Evolutionary conservation across 2,329 filamentous ascomycete species (phyloP), one percentile per base, ranked within the genome.

Genomic region (Leptographium flavum): DNA sequence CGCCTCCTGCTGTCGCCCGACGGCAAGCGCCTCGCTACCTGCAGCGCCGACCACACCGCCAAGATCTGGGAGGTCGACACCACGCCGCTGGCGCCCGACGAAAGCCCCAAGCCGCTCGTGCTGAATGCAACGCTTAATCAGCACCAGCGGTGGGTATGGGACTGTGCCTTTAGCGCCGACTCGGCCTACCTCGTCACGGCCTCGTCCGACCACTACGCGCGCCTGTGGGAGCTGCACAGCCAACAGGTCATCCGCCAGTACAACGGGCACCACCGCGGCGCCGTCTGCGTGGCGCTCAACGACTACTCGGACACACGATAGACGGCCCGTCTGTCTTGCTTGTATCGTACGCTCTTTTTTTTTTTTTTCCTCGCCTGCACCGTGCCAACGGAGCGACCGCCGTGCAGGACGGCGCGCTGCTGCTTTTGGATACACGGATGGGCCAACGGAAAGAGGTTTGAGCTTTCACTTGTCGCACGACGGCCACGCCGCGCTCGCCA

Each of bases 61-160:
- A 90, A 93, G 62, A 95, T 98, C 55, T 98, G 92, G 92, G 85
- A 87, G 55, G 83, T 95, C 39, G 84, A 93, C 57, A 71, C 80
- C n/a, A 74, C 78, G 40, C 67, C 70, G 42, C 52, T 50, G 11
- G 53, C 48, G 36, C 50, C 55, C n/a, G 61, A 65, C 39, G 57
- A 60, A 17, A 63, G 66, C 30, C 62, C 70, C 9, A 75, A 71
- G 60, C 81, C 70, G 36, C 92, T 85, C 54, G 83, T 81, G 10
- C 74, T 94, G 19, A 85, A 94, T 63, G 87, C 87, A 3, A 93
- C 87, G 2, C 74, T 95, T 1, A 83, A 83, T 21, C 86, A 84
- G 45, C 88, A 95, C 63, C 88, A 95, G 65, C 80, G 88, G 45
- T 95, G 88, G 88, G 88, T 95, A 1, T 95, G 88, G 88, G 88